These are phyloP conservation scores for Plantago ovata DNA, from an alignment of 257 asterid genomes.

Conservation along the genomic window DNA sequence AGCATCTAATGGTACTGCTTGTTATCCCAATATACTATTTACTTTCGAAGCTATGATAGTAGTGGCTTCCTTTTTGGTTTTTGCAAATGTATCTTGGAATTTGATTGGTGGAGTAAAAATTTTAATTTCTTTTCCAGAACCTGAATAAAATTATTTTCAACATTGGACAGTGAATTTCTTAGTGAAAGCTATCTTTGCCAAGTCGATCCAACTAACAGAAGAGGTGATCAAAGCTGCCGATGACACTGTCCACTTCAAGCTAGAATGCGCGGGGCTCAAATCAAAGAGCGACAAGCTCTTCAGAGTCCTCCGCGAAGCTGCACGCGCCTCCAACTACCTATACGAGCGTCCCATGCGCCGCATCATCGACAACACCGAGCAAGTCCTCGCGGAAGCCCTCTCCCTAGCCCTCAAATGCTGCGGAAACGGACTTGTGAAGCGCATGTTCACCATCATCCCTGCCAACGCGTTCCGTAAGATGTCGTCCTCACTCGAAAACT, in stretches of 20 bases:
- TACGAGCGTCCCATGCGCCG: conserved; percentile 78
- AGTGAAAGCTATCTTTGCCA: conserved; percentile 63
- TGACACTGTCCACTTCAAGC: conserved; percentile 60
- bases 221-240: conserved; percentile 58
- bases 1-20: no score
- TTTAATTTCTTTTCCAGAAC: no score
- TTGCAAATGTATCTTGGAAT: no score
- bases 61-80: no score
- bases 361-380: conserved; percentile 68
- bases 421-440: conserved; percentile 57
- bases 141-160: no score
- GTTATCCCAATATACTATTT: no score
- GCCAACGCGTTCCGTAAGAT: conserved; percentile 71
- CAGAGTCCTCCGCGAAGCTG: conserved; percentile 65
- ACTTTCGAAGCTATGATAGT: no score
- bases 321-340: conserved; percentile 70
- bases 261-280: conserved; percentile 59
- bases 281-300: conserved; percentile 66
- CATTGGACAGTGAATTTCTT: background rate
- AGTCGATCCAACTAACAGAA: conserved; percentile 63
- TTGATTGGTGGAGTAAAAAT: no score
- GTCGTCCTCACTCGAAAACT: conserved; percentile 56
- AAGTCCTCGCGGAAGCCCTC: conserved; percentile 50
- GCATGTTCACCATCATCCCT: conserved; percentile 69
- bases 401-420: conserved; percentile 60